A percentile compares a stretch with the other conserved stretches of the same genome.
phyloP scores from a whole-genome alignment of 164 flowering plant species.

The Chimonanthus salicifolius region DNA sequence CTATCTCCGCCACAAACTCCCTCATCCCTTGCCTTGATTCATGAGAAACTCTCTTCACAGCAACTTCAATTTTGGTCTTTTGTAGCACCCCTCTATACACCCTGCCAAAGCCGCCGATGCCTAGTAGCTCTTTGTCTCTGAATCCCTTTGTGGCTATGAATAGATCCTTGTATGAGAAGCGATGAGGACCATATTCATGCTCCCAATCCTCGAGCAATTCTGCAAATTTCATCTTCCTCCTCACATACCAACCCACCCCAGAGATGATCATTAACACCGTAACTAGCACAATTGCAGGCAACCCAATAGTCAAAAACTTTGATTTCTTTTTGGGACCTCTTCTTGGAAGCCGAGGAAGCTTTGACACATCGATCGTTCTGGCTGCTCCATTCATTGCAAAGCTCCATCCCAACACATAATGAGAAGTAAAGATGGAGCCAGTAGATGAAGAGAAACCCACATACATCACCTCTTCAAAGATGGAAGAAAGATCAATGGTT shows the following conservation, averaged over 20 bases:
- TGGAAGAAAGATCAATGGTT: neutral
- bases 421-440: neutral
- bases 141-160: constrained; percentile 40
- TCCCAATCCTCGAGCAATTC: constrained; percentile 52
- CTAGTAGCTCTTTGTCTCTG: constrained; percentile 33
- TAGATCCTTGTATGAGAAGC: constrained; percentile 32
- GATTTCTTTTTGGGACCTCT: neutral
- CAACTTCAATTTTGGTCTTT: constrained; percentile 29
- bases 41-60: constrained; percentile 62
- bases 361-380: constrained; percentile 4
- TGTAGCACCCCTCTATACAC: constrained; percentile 63
- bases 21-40: constrained; percentile 59
- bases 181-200: constrained; percentile 19
- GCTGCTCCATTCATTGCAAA: constrained; percentile 11
- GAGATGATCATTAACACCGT: constrained; percentile 9
- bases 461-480: constrained; percentile 1
- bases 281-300: neutral
- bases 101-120: constrained; percentile 49
- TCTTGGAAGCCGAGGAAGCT: constrained; percentile 6
- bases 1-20: constrained; percentile 33
- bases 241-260: constrained; percentile 6
- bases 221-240: constrained; percentile 23
- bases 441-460: constrained; percentile 10
- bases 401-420: constrained; percentile 16
- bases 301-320: neutral